Evolutionary conservation across 768 basidiomycete species (phyloP), one percentile per base, ranked within the genome.

Genomic region (Zangia roseola): DNA sequence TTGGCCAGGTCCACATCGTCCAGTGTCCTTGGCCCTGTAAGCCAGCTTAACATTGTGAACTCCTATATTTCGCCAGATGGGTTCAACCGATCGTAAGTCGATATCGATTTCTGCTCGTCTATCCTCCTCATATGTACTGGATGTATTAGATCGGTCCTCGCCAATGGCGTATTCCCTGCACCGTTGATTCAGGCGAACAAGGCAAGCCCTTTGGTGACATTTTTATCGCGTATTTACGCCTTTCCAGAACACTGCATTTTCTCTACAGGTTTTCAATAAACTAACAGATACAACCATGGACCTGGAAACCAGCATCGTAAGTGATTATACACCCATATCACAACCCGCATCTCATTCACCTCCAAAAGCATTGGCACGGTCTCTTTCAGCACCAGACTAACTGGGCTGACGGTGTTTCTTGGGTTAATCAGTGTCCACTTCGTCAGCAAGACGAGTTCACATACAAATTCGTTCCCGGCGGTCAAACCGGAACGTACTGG

Each of bases 231-330:
- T 12, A 20, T 43, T 53, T 4, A 59, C 33, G 6, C 20, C 35
- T 43, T 17, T 24, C 5, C 24, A 79, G 76, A 68, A 65, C 3
- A 67, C 71, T 24, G 36, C 41, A 0, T 73, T 79, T 53, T 26
- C 58, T 26, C 45, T 83, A 23, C 71, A 74, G 41, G 72, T 82
- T 20, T 52, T 70, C 1, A 74, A 83, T 50, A 35, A 65, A 21
- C 62, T 83, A 30, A 73, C 68, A 3, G 75, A 82, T 47, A 38
- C 47, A 2, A 70, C 71, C 3, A 81, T 82, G 78, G 52, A 73
- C 26, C 65, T 72, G 46, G 67, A 67, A 9, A 84, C 81, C 2
- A 77, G 73, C 21, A 19, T 66, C 7, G 64, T 67, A 33, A 53
- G 64, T 36, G 6, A 61, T 65, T 31, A 3, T 23, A 2, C 13